Percentiles rank a stretch among this genome's conserved stretches.
These are phyloP conservation scores for Alnus glutinosa DNA, from an alignment of 306 rosid genomes.

Conservation along the genomic window DNA sequence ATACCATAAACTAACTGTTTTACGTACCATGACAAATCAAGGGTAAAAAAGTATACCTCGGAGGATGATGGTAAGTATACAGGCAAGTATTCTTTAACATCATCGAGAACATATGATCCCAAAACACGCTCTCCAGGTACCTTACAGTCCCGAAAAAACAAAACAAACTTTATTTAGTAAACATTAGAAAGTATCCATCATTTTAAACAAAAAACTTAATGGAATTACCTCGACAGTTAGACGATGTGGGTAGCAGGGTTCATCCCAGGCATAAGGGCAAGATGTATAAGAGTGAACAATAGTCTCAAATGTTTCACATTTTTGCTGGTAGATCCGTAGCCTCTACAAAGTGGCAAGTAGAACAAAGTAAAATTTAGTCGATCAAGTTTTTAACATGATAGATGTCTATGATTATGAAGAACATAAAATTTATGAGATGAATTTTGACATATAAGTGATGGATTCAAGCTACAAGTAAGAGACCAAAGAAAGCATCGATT, in stretches of 20 bases:
- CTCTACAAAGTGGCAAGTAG: constrained; percentile 52
- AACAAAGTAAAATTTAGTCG: constrained; percentile 14
- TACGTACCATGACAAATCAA: constrained; percentile 12
- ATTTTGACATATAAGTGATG: background rate
- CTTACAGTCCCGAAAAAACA: constrained; percentile 36
- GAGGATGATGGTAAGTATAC: constrained; percentile 66
- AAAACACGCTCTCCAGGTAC: constrained; percentile 92
- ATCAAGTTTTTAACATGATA: background rate
- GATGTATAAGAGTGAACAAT: constrained; percentile 72
- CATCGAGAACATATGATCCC: constrained; percentile 81
- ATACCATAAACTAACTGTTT: background rate
- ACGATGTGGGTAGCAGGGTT: constrained; percentile 91
- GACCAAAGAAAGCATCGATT: background rate
- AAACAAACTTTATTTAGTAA: constrained; percentile 18
- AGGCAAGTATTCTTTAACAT: constrained; percentile 76
- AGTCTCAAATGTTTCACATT: constrained; percentile 86
- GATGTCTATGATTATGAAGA: background rate
- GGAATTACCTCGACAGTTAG: constrained; percentile 74
- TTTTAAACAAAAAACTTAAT: background rate
- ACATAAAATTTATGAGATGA: background rate
- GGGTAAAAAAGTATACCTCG: constrained; percentile 56
- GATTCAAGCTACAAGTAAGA: background rate
- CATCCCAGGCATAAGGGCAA: constrained; percentile 90
- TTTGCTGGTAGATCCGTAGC: constrained; percentile 86
- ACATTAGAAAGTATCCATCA: constrained; percentile 23